Evolutionary conservation across 225 moss, liverwort and hornwort species (phyloP), one percentile per base, ranked within the genome.

Genomic region (Marchantia paleacea): DNA sequence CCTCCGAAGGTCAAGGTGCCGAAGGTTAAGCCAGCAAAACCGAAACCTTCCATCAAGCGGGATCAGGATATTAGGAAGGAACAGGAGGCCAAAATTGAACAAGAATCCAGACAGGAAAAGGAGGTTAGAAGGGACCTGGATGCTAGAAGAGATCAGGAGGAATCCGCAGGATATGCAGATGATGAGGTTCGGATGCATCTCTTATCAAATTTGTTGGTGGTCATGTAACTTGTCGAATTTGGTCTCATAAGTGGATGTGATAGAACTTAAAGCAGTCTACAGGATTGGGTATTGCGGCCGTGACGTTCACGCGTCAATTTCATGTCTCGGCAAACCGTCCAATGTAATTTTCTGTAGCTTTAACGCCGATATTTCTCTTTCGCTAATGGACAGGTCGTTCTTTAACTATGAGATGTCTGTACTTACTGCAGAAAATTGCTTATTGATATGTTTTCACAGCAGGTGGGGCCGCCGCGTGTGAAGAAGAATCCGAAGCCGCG

Each of bases 151-250:
- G 76, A 47, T 72, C 67, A 58, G 60, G 73, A 73, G 66, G 77
- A 80, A 28, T 55, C 77, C 19, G 73, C 75, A 69, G 86, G 78
- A 50, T 86, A 79, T 47, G 77, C 67, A 53, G 80, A 83, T 61
- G 82, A 77, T 16, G 69, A 81, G 75, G 61, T 54, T 61, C 28
- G 10, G 0, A 24, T 12, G 3, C 69, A 0, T 12, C 69, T 7
- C 29, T 25, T n/a, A 39, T 39, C 3, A 39, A 39, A 2, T 39
- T 39, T 39, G 39, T 39, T 39, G 39, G 39, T 39, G 39, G 39
- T 39, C 39, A 2, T 5, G 39, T 39, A 2, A 39, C 2, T 2
- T 5, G 39, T 39, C 39, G 39, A 39, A 39, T 39, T 39, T 39
- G 39, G 39, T 5, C 39, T 39, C 39, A 39, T 5, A 39, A 39